These are phyloP conservation scores for Colletotrichum caudatum DNA, from an alignment of 2,329 filamentous ascomycete species.

Conservation along the genomic window DNA sequence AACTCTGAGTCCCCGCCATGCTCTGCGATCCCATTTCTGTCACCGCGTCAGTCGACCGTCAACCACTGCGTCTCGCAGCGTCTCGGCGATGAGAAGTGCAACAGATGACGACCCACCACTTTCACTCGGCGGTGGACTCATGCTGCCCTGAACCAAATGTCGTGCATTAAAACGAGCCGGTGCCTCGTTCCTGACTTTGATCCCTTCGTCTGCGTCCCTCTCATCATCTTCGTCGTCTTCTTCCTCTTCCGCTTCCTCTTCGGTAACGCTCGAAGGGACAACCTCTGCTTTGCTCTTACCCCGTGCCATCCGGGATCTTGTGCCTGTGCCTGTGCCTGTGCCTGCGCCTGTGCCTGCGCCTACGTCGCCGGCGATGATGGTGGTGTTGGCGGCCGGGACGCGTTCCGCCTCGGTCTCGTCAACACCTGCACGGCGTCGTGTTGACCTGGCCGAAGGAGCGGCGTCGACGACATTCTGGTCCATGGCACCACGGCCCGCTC, in stretches of 20 bases:
- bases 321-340: neutral
- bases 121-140: conserved; percentile 35
- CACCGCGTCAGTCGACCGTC: neutral
- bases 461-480: conserved; percentile 9
- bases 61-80: neutral
- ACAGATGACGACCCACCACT: conserved; percentile 23
- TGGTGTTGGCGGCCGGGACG: neutral
- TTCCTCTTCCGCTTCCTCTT: conserved; percentile 14
- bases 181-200: neutral
- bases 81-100: neutral
- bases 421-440: conserved; percentile 20
- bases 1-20: conserved; percentile 6
- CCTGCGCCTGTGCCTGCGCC: neutral
- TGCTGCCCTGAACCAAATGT: conserved; percentile 15
- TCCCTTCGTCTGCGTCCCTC: neutral
- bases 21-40: conserved; percentile 34
- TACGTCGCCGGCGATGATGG: neutral
- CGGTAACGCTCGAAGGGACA: conserved; percentile 4
- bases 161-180: conserved; percentile 30
- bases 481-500: conserved; percentile 13
- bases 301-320: neutral
- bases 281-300: conserved; percentile 10
- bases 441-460: conserved; percentile 12
- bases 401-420: neutral
- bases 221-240: conserved; percentile 14